phyloP scores from a whole-genome alignment of 1,139 yeast species.

The Geotrichum reessii region DNA sequence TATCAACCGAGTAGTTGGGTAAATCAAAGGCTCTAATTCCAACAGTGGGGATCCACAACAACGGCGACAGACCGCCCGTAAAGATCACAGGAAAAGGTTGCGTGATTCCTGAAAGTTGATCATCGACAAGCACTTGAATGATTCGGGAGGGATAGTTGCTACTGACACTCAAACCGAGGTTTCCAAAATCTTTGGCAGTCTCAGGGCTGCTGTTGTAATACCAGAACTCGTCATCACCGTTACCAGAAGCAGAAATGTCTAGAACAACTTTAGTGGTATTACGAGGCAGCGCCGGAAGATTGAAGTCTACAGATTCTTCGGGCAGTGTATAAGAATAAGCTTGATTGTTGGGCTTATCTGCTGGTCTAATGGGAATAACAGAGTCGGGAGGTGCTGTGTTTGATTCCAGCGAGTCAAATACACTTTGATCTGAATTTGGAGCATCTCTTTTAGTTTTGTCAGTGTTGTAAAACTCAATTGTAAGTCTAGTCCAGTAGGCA shows the following conservation, averaged over 20 bases:
- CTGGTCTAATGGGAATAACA: conserved; percentile 17
- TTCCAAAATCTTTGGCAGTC: conserved; percentile 31
- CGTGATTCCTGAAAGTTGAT: conserved; percentile 34
- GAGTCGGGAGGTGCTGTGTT: conserved; percentile 17
- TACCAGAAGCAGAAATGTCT: conserved; percentile 65
- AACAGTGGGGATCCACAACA: conserved; percentile 74
- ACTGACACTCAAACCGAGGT: conserved; percentile 2
- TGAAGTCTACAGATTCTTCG: conserved; percentile 22
- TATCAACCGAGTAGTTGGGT: conserved; percentile 56
- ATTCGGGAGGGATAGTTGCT: conserved; percentile 42
- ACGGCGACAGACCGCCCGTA: conserved; percentile 76
- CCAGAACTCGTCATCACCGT: conserved; percentile 81
- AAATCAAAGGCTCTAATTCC: conserved; percentile 68
- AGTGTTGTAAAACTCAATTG: conserved; percentile 47
- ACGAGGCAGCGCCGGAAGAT: conserved; percentile 43
- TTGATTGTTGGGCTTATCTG: background rate
- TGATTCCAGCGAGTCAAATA: conserved; percentile 13
- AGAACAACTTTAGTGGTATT: conserved; percentile 56
- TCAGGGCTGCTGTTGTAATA: conserved; percentile 57
- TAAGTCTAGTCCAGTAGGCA: conserved; percentile 49
- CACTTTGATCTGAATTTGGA: conserved; percentile 1
- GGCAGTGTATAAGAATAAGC: conserved; percentile 23
- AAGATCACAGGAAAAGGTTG: conserved; percentile 48
- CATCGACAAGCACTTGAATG: conserved; percentile 34
- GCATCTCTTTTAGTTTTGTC: background rate